phyloP scores from a whole-genome alignment of 176 grass and related monocot genomes.

The Dactylis glomerata region DNA sequence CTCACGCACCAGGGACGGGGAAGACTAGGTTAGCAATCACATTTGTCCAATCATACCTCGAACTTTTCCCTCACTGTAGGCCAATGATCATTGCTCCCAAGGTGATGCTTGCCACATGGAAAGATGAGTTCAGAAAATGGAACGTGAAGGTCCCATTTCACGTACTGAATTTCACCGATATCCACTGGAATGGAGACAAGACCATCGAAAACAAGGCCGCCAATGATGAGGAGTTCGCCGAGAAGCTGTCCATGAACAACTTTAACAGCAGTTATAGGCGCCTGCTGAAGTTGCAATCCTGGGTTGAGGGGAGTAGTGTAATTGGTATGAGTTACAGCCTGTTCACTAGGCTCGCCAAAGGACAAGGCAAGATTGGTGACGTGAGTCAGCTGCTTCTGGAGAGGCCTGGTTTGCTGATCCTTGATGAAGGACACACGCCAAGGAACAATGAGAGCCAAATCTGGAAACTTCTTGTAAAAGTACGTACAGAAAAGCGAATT shows the following conservation, averaged over 20 bases:
- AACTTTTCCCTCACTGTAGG: constrained; percentile 48
- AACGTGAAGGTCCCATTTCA: constrained; percentile 65
- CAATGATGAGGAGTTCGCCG: constrained; percentile 21
- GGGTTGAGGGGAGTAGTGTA: constrained; percentile 57
- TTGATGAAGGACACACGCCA: constrained; percentile 88
- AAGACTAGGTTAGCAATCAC: constrained; percentile 76
- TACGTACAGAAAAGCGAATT: constrained; percentile 58
- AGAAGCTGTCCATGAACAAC: constrained; percentile 11
- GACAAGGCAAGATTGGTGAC: constrained; percentile 16
- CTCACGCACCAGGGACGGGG: constrained; percentile 90
- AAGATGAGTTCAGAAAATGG: constrained; percentile 78
- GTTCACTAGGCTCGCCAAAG: constrained; percentile 45
- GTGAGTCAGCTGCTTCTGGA: constrained; percentile 43
- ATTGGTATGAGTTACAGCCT: constrained; percentile 78
- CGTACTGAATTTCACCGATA: constrained; percentile 53
- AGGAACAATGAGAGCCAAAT: constrained; percentile 51
- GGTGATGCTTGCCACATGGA: constrained; percentile 65
- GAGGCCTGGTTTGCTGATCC: constrained; percentile 58
- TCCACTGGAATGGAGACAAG: constrained; percentile 46
- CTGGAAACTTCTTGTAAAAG: constrained; percentile 56
- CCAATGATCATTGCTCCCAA: constrained; percentile 78
- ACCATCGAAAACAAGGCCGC: constrained; percentile 10
- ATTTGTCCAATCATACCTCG: constrained; percentile 79
- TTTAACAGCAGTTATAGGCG: constrained; percentile 26
- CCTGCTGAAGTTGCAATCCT: constrained; percentile 56